Evolutionary conservation across 1,139 yeast species (phyloP), one percentile per base, ranked within the genome.

Genomic region (Suhomyces kunorum): DNA sequence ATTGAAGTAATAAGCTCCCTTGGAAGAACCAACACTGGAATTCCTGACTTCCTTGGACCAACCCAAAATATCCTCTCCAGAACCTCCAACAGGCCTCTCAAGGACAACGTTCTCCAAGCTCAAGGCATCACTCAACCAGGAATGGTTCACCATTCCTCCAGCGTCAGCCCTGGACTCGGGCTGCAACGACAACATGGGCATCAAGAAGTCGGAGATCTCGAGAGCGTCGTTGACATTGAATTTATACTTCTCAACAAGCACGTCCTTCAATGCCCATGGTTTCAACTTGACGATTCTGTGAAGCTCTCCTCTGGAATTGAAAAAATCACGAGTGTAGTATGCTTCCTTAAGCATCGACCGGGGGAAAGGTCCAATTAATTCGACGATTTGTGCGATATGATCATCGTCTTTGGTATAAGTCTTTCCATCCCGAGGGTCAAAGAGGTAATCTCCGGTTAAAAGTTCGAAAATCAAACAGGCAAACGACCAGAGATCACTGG

Each of bases 51-150:
- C 78, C 42, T 56, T 63, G 9, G 76, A 61, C 94, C 94, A 85
- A 2, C 92, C 94, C n/a, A 78, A 77, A 31, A 85, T 83, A 56
- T 82, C 90, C 45, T 78, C 83, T 19, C 90, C 90, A 4, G 77
- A 59, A 0, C 83, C 80, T 2, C 86, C 85, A 11, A 76, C 75
- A 9, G 82, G 62, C 20, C 64, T 49, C 32, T 51, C 55, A 33
- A 72, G 59, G 8, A 73, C 56, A 6, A 49, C 55, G 34, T 47
- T 49, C 27, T 53, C 56, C 36, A 53, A 51, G 1, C 63, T 63
- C 4, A 58, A 45, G 5, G 63, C 64, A 38, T 59, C 61, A 38
- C 61, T 55, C 29, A 71, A 58, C 75, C 75, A 71, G 11, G 72
- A 70, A 47, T 71, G 76, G 29, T 62, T 58, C 32, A 68, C 58